phyloP scores from a whole-genome alignment of 495 filamentous ascomycete genomes.

The Penicillium coffeae region DNA sequence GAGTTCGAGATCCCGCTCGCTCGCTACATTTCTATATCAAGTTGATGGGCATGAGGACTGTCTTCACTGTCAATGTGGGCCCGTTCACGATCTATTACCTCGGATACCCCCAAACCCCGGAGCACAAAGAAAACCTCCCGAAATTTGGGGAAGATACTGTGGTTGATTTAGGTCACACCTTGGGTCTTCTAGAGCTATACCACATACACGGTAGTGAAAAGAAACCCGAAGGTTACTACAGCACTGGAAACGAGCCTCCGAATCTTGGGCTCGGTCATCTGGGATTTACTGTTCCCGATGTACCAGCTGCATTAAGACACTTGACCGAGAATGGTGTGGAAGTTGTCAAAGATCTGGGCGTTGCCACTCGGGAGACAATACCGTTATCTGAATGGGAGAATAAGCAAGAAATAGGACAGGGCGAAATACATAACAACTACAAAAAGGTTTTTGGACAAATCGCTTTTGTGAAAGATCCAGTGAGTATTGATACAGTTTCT shows the following conservation, averaged over 20 bases:
- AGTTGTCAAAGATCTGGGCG: neutral
- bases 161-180: neutral
- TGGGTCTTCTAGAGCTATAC: slow-evolving; percentile 1
- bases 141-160: slow-evolving; percentile 1
- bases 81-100: slow-evolving; percentile 4
- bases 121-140: neutral
- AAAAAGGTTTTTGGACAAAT: neutral
- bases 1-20: neutral
- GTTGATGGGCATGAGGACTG: neutral
- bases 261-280: neutral
- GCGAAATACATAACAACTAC: neutral
- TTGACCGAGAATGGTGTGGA: neutral
- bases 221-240: neutral
- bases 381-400: neutral
- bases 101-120: neutral
- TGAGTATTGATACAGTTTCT: neutral
- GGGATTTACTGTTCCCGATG: slow-evolving; percentile 1
- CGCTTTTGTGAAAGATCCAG: neutral
- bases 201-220: slow-evolving; percentile 1
- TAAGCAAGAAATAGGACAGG: neutral
- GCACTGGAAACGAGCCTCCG: slow-evolving; percentile 1
- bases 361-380: neutral
- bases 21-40: slow-evolving; percentile 1
- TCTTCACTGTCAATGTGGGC: neutral
- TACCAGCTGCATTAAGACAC: neutral